Evolutionary conservation across 805 yeast species (phyloP), one percentile per base, ranked within the genome.

Genomic region (Tetrapisispora iriomotensis): DNA sequence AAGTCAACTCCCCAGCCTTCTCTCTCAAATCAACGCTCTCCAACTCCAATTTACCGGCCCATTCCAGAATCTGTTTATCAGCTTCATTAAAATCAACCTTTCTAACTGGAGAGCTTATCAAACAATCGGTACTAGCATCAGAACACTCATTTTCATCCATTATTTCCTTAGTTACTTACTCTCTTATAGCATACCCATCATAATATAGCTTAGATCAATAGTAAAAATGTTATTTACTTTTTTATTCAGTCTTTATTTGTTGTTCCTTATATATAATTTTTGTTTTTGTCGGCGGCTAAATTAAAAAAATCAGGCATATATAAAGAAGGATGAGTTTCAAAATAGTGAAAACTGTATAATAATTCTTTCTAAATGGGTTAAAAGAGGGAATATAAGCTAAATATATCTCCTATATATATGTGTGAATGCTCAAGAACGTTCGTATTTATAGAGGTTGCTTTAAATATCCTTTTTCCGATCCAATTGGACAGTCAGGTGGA

Each of bases 21-120:
- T 62, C 62, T 30, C 72, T 53, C 20, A 70, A 47, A 23, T 68
- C 74, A 2, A 68, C 54, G 12, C 69, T 60, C 42, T 74, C 78
- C 37, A 72, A 42, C 44, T 74, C 79, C 15, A 74, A 48, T 26
- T 67, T 63, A 5, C 71, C 65, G 0, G 77, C 77, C 78, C 77
- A 73, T 45, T 56, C 55, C 9, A 65, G 53, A 24, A 54, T 64
- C 56, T 58, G 69, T 45, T 53, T 57, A 34, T 56, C 62, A 27
- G 60, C 50, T 27, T 32, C 40, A 25, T 26, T 27, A 26, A 31
- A 14, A 7, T 8, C 26, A 27, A 15, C 20, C 4, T 28, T 22
- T 19, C 26, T 31, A 18, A 12, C 14, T 15, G 40, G 40, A 21
- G 40, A 38, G 22, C 32, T 25, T 14, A 25, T 14, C 25, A 38